Evolutionary conservation across 805 yeast species (phyloP), one percentile per base, ranked within the genome.

Genomic region (Zygosaccharomyces kombuchaensis): DNA sequence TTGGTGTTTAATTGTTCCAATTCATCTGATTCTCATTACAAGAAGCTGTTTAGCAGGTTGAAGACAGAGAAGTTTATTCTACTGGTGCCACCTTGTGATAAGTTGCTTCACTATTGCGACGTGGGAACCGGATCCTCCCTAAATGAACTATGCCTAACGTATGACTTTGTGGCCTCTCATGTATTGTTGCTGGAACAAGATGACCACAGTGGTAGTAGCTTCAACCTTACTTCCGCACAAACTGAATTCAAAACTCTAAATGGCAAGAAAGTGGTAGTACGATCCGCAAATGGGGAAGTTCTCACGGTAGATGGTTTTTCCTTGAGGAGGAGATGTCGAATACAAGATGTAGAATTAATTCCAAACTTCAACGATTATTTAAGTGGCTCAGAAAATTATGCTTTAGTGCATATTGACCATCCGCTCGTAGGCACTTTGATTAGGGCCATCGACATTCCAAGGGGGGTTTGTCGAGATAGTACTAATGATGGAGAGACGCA

Each of bases 1-100:
- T 73, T 80, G 31, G 63, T 84, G 6, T 83, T 85, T 69, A 81
- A 83, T 65, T 80, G 83, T 54, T 82, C 84, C 0, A 69, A 67
- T 46, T 79, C 80, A 2, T 48, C 62, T 6, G 64, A 62, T n/a
- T 68, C 74, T 0, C 74, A 81, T 12, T 65, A 74, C 41, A 74
- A 71, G 46, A 71, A 70, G n/a, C 67, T 78, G 6, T 70, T 80
- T 30, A 58, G 64, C 3, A 71, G 63, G 40, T 56, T 83, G 19
- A 65, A 62, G 49, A 78, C 82, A 31, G 71, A 70, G 14, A 75
- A 74, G n/a, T 80, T 73, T 58, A 71, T 80, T 2, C 59, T 86
- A 10, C 59, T 86, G n/a, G 80, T 83, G 1, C 95, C 95, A 0
- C 77, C 80, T 4, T 66, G 83, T 0, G 58, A 64, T 22, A 63